Evolutionary conservation across 306 rosid genomes (phyloP), one percentile per base, ranked within the genome.

Genomic region (Hippophae tibetana): DNA sequence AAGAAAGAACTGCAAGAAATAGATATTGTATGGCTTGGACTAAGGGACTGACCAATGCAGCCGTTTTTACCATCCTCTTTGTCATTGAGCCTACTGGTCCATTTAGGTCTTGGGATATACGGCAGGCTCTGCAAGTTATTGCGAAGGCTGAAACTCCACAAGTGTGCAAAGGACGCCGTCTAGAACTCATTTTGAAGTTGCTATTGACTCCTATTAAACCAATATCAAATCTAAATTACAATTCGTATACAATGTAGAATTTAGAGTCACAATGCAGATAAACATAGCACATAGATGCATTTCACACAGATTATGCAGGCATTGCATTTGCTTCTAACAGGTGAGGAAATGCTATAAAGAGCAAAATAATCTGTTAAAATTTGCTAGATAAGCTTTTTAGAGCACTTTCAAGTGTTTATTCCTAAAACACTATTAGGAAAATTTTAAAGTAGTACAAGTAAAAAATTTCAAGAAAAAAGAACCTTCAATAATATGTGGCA

Each of bases 111-210:
- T 80, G 86, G 51, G 77, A 69, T 74, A 57, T 72, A 69, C 57
- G 54, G 48, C 14, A 64, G 57, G 69, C 58, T 58, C 58, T 68
- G 66, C 70, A 58, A 18, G 74, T 78, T 68, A 79, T 68, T 56
- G 73, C 61, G 49, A 84, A 50, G 25, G 79, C 48, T 2, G 95
- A 73, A 62, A 68, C 78, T 48, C 81, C 95, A 59, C 79, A 80
- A 12, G 88, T 72, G 54, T 75, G 90, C 65, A 84, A 60, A 1
- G 90, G 97, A 26, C 76, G 82, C 51, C 66, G 71, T 72, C 90
- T 66, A 42, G 70, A 38, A 62, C 78, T 72, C 77, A 65, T 79
- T 50, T 73, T 60, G 5, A 6, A 3, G 47, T 43, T 66, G 50
- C 18, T 42, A 54, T 43, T 70, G 68, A 59, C 52, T 76, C 69